Evolutionary conservation across 306 rosid genomes (phyloP).

Genomic region (Corylus americana): DNA sequence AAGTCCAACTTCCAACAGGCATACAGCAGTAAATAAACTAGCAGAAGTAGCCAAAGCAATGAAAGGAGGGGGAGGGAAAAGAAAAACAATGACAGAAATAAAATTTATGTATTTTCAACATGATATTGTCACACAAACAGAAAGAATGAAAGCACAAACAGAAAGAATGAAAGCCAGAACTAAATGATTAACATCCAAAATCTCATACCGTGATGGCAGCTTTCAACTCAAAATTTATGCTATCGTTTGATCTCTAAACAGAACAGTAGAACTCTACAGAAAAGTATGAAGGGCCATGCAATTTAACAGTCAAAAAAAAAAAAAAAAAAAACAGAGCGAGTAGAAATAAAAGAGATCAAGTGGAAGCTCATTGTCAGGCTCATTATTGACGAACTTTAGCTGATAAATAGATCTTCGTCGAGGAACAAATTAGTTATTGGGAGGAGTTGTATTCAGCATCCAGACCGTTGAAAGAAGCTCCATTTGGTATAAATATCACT

Average conservation of each 20-base stretch:
- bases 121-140: background rate
- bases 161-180: background rate
- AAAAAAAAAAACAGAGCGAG: background rate
- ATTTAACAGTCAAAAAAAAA: slow-evolving; percentile 3
- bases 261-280: slow-evolving; percentile 16
- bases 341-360: slow-evolving; percentile 4
- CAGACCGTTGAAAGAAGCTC: slow-evolving; percentile 4
- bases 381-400: background rate
- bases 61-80: background rate
- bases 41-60: too few species aligned
- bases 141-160: background rate
- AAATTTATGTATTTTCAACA: background rate
- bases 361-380: background rate
- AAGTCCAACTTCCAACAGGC: background rate
- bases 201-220: background rate
- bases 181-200: background rate
- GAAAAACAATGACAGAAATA: background rate
- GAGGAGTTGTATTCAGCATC: slow-evolving; percentile 7
- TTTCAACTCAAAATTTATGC: slow-evolving; percentile 5
- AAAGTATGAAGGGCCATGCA: slow-evolving; percentile 8
- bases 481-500: background rate
- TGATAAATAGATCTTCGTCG: background rate
- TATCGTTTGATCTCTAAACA: slow-evolving; percentile 15
- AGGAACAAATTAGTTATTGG: slow-evolving; percentile 4
- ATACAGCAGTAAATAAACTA: too few species aligned